These are phyloP conservation scores for Thymus quinquecostatus DNA, from an alignment of 257 asterid genomes.

Conservation along the genomic window DNA sequence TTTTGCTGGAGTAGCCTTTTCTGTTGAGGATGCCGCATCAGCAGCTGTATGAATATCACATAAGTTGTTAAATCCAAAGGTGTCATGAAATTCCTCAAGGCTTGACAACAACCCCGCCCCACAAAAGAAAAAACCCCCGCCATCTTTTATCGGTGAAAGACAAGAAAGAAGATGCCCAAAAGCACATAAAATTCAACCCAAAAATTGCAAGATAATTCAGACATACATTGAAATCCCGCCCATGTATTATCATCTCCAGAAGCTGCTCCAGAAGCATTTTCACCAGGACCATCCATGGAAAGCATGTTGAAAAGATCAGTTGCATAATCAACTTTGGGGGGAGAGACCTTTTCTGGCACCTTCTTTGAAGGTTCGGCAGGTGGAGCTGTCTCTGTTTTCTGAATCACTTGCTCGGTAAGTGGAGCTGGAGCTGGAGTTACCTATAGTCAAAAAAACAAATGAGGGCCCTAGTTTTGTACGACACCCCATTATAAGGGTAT, in stretches of 20 bases:
- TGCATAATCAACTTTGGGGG: conserved; percentile 84
- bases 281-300: conserved; percentile 70
- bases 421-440: conserved; percentile 65
- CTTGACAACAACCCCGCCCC: not conserved
- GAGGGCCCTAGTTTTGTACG: conserved; percentile 14
- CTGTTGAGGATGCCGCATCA: conserved; percentile 58
- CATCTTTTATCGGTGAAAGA: not conserved
- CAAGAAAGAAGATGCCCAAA: not conserved
- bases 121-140: too few relatives aligned
- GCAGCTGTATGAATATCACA: conserved; percentile 64
- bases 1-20: conserved; percentile 38
- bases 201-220: conserved; percentile 19
- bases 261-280: conserved; percentile 55
- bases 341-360: conserved; percentile 49
- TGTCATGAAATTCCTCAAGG: not conserved
- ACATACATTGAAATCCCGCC: conserved; percentile 97
- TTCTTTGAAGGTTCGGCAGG: conserved; percentile 52
- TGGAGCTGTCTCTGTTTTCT: conserved; percentile 58
- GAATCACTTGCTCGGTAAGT: conserved; percentile 49
- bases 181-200: conserved; percentile 1
- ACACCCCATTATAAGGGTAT: not conserved
- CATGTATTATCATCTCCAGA: conserved; percentile 76
- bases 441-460: conserved; percentile 49
- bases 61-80: conserved; percentile 20
- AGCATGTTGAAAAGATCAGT: conserved; percentile 93